Conservation (phyloP, 768 basidiomycete species). For the Hebeloma cylindrosporum region DNA sequence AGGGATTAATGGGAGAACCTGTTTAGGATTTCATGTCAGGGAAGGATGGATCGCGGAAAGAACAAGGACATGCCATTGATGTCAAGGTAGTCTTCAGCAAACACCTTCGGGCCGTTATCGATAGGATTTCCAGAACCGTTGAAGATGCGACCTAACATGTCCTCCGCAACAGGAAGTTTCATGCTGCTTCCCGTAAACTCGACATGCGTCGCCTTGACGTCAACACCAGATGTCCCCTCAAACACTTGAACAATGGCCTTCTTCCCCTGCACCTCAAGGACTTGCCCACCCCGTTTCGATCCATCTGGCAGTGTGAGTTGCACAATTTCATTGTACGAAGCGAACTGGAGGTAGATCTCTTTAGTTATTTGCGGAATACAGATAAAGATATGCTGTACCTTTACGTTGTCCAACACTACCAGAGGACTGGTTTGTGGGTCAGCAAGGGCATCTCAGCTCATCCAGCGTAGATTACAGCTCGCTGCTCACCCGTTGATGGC, state of each 20-base stretch:
- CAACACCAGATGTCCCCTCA: conserved; percentile 96
- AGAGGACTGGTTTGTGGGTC: conserved; percentile 62
- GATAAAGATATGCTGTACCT: conserved; percentile 47
- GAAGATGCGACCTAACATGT: conserved; percentile 99
- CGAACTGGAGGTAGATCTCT: conserved; percentile 57
- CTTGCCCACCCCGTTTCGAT: conserved; percentile 92
- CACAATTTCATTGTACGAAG: conserved; percentile 98
- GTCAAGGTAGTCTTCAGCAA: conserved; percentile 98
- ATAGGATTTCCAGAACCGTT: conserved; percentile 98
- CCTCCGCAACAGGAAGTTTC: conserved; percentile 98
- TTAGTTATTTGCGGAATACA: conserved; percentile 21
- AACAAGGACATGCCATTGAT: conserved; percentile 79
- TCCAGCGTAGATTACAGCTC: neutral
- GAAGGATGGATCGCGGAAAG: neutral
- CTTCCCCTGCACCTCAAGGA: conserved; percentile 96
- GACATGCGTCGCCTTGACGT: conserved; percentile 96
- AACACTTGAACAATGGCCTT: conserved; percentile 99
- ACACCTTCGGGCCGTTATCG: conserved; percentile 97
- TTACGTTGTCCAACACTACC: conserved; percentile 97
- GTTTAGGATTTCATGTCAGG: conserved; percentile 1
- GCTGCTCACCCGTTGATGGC: conserved; percentile 89
- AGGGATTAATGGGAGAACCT: conserved; percentile 98
- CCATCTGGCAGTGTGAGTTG: conserved; percentile 95
- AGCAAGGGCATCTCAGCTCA: conserved; percentile 11
- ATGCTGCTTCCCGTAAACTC: conserved; percentile 98